phyloP scores from a whole-genome alignment of 805 yeast genomes.

The Cyberlindnera veronae region DNA sequence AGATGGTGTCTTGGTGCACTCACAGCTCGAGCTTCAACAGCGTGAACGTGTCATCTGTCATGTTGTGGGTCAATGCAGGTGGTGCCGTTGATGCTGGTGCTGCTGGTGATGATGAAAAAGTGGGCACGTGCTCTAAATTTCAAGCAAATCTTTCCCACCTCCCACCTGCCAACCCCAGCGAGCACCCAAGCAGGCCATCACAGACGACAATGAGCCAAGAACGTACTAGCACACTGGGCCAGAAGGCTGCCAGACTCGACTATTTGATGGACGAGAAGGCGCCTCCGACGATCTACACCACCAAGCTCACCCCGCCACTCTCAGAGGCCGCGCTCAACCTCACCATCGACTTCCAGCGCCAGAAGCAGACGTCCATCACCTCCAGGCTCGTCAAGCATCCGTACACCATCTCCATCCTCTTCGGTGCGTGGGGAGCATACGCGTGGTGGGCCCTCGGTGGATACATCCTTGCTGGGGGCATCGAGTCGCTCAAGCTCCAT shows the following conservation, averaged over 20 bases:
- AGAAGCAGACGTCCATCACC: constrained; percentile 27
- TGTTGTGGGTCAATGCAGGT: too few relatives aligned
- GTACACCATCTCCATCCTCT: constrained; percentile 30
- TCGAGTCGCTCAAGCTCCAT: constrained; percentile 15
- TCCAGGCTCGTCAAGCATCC: constrained; percentile 44
- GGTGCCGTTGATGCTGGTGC: too few relatives aligned
- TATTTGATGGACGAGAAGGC: constrained; percentile 51
- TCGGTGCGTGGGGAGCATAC: constrained; percentile 2
- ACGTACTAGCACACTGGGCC: too few relatives aligned
- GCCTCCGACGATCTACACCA: constrained; percentile 49
- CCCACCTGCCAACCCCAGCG: too few relatives aligned
- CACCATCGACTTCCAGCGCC: constrained; percentile 51
- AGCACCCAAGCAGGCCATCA: too few relatives aligned
- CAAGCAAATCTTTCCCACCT: too few relatives aligned
- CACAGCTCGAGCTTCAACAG: too few relatives aligned
- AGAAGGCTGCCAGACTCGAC: constrained; percentile 49
- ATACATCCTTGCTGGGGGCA: constrained; percentile 16
- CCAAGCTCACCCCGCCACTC: constrained; percentile 51
- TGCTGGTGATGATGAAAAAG: too few relatives aligned
- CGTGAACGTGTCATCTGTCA: too few relatives aligned
- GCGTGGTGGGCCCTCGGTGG: constrained; percentile 17
- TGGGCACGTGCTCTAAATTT: too few relatives aligned
- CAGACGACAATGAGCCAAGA: too few relatives aligned
- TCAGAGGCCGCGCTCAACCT: constrained; percentile 59
- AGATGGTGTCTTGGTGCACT: too few relatives aligned